Evolutionary conservation across 176 grass and related monocot genomes (phyloP).

Genomic region (Oryza officinalis): DNA sequence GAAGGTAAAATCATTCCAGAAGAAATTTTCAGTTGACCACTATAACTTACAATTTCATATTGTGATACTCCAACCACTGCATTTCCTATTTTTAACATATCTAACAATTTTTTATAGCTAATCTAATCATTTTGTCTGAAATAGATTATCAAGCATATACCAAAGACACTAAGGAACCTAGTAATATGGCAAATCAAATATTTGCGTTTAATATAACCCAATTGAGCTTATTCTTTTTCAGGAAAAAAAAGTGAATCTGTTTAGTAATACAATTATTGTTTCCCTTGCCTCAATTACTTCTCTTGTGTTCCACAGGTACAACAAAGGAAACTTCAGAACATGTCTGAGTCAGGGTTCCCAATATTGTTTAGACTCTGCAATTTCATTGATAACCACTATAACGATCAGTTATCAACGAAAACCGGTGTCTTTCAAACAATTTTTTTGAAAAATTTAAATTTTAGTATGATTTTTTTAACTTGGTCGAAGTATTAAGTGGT

Average conservation of each 20-base stretch:
- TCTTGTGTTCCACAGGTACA: not conserved
- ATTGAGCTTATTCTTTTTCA: not conserved
- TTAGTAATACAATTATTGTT: not conserved
- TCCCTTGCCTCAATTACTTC: not conserved
- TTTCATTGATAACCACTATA: not conserved
- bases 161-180: not conserved
- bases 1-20: not conserved
- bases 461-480: not conserved
- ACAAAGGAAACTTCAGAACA: not conserved
- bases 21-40: not conserved
- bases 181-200: not conserved
- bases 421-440: too few relatives aligned
- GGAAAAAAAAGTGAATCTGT: not conserved
- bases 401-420: too few relatives aligned
- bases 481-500: not conserved
- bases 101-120: not conserved
- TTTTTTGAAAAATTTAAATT: not conserved
- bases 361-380: not conserved
- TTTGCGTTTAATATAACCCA: not conserved
- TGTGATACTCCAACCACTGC: not conserved
- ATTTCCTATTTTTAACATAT: not conserved
- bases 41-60: not conserved
- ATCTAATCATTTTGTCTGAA: slow-evolving; percentile 8
- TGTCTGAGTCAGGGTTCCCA: not conserved
- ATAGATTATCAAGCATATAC: not conserved